These are phyloP conservation scores for Fusarium tuaranense DNA, from an alignment of 2,329 filamentous ascomycete genomes.

Conservation along the genomic window DNA sequence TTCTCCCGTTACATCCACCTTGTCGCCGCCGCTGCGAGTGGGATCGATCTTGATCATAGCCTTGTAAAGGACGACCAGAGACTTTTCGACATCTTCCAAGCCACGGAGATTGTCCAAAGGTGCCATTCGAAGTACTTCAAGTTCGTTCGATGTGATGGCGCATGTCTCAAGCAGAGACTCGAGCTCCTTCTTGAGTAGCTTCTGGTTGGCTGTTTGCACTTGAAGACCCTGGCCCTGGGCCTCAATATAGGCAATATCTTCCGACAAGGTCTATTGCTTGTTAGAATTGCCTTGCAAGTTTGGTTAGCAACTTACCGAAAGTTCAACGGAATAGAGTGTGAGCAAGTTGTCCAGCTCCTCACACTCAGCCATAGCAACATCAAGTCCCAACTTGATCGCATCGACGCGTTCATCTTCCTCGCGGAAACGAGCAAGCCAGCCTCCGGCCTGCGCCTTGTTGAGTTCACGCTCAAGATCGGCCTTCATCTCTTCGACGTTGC, in stretches of 20 bases:
- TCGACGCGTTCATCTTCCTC: constrained; percentile 92
- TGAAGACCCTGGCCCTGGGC: constrained; percentile 96
- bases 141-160: constrained; percentile 81
- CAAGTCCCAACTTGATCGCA: constrained; percentile 86
- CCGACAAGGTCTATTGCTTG: constrained; percentile 79
- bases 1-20: constrained; percentile 60
- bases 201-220: constrained; percentile 97
- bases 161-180: constrained; percentile 91
- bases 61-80: constrained; percentile 86
- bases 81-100: constrained; percentile 80
- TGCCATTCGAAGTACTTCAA: constrained; percentile 79
- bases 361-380: constrained; percentile 92
- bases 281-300: constrained; percentile 23
- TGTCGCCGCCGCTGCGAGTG: constrained; percentile 70
- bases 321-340: constrained; percentile 93
- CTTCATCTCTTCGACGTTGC: constrained; percentile 84
- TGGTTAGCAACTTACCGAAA: constrained; percentile 73
- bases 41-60: constrained; percentile 96
- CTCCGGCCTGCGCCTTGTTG: constrained; percentile 90
- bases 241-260: constrained; percentile 97
- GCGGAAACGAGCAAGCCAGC: constrained; percentile 86
- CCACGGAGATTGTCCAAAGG: constrained; percentile 78
- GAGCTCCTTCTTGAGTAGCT: constrained; percentile 89
- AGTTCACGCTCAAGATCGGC: constrained; percentile 87
- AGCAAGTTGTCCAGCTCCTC: constrained; percentile 95